These are phyloP conservation scores for Anthracocystis setariae DNA, from an alignment of 1,284 basidiomycete species.

Conservation along the genomic window DNA sequence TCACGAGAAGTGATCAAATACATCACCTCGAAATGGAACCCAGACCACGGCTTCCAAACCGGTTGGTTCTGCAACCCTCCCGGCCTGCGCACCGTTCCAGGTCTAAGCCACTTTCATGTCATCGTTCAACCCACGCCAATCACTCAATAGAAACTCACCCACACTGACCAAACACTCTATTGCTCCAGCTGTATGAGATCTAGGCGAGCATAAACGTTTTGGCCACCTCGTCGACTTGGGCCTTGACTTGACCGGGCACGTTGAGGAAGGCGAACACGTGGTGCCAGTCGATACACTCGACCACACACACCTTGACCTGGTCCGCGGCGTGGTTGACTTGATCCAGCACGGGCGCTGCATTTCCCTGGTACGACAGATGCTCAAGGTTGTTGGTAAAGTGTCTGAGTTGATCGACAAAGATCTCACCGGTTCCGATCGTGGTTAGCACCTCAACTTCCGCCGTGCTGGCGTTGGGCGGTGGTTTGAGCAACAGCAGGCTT, in stretches of 20 bases:
- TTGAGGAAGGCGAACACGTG: constrained; percentile 38
- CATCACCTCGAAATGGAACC: constrained; percentile 26
- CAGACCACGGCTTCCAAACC: constrained; percentile 27
- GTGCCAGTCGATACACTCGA: constrained; percentile 35
- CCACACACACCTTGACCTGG: constrained; percentile 20
- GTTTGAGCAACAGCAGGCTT: constrained; percentile 11
- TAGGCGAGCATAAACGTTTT: constrained; percentile 35
- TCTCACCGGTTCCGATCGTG: constrained; percentile 24
- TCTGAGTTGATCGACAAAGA: constrained; percentile 30
- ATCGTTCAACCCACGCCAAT: not conserved
- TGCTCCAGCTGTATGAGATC: too few species aligned
- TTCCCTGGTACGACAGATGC: not conserved
- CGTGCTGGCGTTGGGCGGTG: not conserved
- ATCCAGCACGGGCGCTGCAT: too few species aligned
- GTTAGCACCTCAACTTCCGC: constrained; percentile 17
- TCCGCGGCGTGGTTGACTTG: too few species aligned
- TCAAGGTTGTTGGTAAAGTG: constrained; percentile 15
- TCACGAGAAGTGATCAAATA: constrained; percentile 29
- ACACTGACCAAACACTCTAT: too few species aligned
- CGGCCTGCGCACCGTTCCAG: constrained; percentile 43
- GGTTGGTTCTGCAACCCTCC: constrained; percentile 59
- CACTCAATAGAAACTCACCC: not conserved
- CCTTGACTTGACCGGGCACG: constrained; percentile 29
- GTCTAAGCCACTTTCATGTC: constrained; percentile 50
- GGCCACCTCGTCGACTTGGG: constrained; percentile 27